These are phyloP conservation scores for Naganishia kalamii DNA, from an alignment of 768 basidiomycete species.

Conservation along the genomic window DNA sequence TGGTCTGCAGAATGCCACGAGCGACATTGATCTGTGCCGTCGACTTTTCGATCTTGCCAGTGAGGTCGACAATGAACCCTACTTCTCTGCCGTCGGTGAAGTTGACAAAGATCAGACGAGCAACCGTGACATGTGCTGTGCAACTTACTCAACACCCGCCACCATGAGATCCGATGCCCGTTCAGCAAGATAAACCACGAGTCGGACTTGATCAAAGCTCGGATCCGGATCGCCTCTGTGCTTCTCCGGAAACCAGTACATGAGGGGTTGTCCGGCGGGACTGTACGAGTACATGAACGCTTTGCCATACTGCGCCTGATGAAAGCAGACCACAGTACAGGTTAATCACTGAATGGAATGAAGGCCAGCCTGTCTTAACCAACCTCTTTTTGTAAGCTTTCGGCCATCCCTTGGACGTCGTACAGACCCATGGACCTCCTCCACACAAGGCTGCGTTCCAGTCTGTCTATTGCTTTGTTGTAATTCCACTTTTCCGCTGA, in stretches of 20 bases:
- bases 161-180: slow-evolving; percentile 40
- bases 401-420: slow-evolving; percentile 34
- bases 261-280: not conserved
- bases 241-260: slow-evolving; percentile 12
- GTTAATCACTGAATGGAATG: not conserved
- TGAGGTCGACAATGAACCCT: slow-evolving; percentile 37
- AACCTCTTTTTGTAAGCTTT: slow-evolving; percentile 33
- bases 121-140: too few relatives aligned
- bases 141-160: slow-evolving; percentile 31
- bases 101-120: not conserved
- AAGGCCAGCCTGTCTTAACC: too few relatives aligned
- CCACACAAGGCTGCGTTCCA: slow-evolving; percentile 37
- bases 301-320: slow-evolving; percentile 23
- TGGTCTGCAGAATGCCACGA: slow-evolving; percentile 28
- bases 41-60: slow-evolving; percentile 31
- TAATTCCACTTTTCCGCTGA: slow-evolving; percentile 36
- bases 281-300: slow-evolving; percentile 31
- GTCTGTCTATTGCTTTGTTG: slow-evolving; percentile 30
- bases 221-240: slow-evolving; percentile 6
- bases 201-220: slow-evolving; percentile 18
- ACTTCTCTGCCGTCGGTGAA: slow-evolving; percentile 20
- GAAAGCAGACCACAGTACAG: not conserved
- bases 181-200: slow-evolving; percentile 40
- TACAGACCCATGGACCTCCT: slow-evolving; percentile 36
- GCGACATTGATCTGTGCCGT: slow-evolving; percentile 28